Conservation (phyloP, 768 basidiomycete genomes). For the Lanmaoa rubissima region DNA sequence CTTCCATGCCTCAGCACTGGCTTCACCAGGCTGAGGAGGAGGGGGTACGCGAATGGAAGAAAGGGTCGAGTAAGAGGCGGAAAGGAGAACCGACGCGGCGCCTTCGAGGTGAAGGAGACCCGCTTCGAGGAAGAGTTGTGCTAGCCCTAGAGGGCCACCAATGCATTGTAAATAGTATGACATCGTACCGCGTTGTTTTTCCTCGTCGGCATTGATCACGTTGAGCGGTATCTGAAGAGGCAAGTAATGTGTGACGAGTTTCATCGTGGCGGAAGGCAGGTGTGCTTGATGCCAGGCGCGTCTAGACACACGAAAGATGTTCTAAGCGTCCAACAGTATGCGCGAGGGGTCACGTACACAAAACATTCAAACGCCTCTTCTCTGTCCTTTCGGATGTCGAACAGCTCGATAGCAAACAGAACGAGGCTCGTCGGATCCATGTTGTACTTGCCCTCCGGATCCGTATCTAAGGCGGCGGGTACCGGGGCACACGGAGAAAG, state of each 20-base stretch:
- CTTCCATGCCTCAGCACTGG: slow-evolving; percentile 70
- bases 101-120: slow-evolving; percentile 83
- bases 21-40: slow-evolving; percentile 48
- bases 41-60: slow-evolving; percentile 73
- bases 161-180: slow-evolving; percentile 65
- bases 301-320: slow-evolving; percentile 35
- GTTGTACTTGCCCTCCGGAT: slow-evolving; percentile 63
- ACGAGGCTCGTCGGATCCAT: slow-evolving; percentile 86
- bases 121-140: slow-evolving; percentile 74
- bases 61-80: slow-evolving; percentile 72
- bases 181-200: slow-evolving; percentile 48
- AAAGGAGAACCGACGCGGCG: slow-evolving; percentile 65
- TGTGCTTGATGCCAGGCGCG: slow-evolving; percentile 82
- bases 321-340: not conserved
- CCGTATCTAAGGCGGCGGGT: slow-evolving; percentile 51
- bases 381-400: slow-evolving; percentile 71
- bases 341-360: slow-evolving; percentile 46
- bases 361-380: slow-evolving; percentile 83
- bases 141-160: slow-evolving; percentile 65
- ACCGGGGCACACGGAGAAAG: slow-evolving; percentile 52
- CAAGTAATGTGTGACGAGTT: slow-evolving; percentile 71
- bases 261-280: slow-evolving; percentile 73
- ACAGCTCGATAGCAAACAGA: slow-evolving; percentile 65
- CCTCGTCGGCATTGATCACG: slow-evolving; percentile 33
- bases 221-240: slow-evolving; percentile 51